phyloP scores from a whole-genome alignment of 805 yeast genomes.

The Komagataella phaffii region DNA sequence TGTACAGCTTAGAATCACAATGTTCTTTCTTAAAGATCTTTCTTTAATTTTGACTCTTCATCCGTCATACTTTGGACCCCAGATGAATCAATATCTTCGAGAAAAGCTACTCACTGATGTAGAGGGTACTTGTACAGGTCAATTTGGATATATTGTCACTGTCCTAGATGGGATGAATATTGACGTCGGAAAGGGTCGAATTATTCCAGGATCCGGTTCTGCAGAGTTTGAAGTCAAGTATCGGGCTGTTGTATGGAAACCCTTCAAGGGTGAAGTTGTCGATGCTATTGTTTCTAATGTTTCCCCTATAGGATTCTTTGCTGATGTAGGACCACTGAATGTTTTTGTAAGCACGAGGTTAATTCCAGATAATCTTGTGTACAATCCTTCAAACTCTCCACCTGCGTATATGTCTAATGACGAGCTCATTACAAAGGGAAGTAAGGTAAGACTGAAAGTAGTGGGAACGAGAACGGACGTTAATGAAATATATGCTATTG shows the following conservation, averaged over 20 bases:
- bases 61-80: slow-evolving; percentile 96
- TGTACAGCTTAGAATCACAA: neutral
- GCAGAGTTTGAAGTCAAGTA: slow-evolving; percentile 96
- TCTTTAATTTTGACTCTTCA: slow-evolving; percentile 86
- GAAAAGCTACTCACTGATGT: slow-evolving; percentile 89
- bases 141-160: slow-evolving; percentile 93
- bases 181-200: slow-evolving; percentile 89
- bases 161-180: slow-evolving; percentile 90
- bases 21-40: slow-evolving; percentile 49
- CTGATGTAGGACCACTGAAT: slow-evolving; percentile 93
- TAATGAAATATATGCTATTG: slow-evolving; percentile 93
- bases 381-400: slow-evolving; percentile 91
- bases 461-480: slow-evolving; percentile 98
- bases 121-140: slow-evolving; percentile 98
- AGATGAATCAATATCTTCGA: slow-evolving; percentile 87
- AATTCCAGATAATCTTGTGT: slow-evolving; percentile 88
- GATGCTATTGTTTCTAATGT: slow-evolving; percentile 94
- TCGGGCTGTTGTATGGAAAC: slow-evolving; percentile 95
- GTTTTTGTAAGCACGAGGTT: slow-evolving; percentile 92
- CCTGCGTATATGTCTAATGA: slow-evolving; percentile 97
- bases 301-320: slow-evolving; percentile 90
- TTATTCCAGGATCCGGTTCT: slow-evolving; percentile 82
- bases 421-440: slow-evolving; percentile 88
- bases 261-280: slow-evolving; percentile 97
- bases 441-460: slow-evolving; percentile 85